Evolutionary conservation across 2,329 filamentous ascomycete genomes (phyloP).

Genomic region (Fusarium algeriense): DNA sequence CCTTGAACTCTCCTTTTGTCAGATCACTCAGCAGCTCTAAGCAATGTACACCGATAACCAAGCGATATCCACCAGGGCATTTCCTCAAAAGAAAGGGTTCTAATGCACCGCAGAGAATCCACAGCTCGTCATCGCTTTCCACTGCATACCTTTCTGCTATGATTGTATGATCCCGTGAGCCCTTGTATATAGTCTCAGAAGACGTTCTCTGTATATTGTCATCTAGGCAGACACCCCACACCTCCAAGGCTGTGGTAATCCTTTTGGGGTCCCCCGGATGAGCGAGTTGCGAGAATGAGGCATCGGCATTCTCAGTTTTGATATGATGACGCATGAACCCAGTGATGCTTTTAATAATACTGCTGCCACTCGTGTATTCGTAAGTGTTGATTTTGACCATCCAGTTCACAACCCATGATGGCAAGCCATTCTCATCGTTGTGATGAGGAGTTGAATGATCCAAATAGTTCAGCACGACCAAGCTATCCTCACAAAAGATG

Average conservation of each 20-base stretch:
- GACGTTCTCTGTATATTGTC: background rate
- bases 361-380: too few relatives aligned
- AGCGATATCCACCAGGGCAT: background rate
- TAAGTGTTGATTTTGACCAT: background rate
- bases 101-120: background rate
- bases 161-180: background rate
- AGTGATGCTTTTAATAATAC: background rate
- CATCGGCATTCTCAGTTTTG: background rate
- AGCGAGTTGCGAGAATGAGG: background rate
- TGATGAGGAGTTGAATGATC: fast-evolving
- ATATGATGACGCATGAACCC: background rate
- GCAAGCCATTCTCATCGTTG: background rate
- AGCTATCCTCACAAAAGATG: background rate
- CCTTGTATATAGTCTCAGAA: background rate
- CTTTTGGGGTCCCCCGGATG: background rate
- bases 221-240: background rate
- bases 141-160: background rate
- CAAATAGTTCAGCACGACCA: background rate
- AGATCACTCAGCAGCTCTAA: background rate
- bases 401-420: conserved; percentile 18
- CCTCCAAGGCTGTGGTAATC: background rate
- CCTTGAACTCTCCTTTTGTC: background rate
- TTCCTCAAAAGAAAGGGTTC: background rate
- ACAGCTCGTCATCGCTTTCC: background rate
- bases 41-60: background rate